phyloP scores from a whole-genome alignment of 108 stramenopile genomes.

The Aureococcus anophagefferens region DNA sequence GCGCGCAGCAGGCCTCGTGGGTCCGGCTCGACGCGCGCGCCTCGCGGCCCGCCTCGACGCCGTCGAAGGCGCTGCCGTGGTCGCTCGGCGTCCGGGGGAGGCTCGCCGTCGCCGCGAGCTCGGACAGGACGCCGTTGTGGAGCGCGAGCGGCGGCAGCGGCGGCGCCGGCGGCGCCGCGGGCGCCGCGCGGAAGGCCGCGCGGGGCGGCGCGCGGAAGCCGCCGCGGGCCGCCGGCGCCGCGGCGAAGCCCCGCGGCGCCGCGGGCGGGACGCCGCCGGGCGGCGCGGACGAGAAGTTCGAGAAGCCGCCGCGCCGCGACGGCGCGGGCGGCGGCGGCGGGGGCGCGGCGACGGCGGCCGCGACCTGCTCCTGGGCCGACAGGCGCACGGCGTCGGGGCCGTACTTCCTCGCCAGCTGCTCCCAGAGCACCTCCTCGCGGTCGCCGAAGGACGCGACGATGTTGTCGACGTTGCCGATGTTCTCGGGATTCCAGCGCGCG shows the following conservation, averaged over 20 bases:
- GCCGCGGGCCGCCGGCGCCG: no score
- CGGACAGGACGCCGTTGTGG: not conserved
- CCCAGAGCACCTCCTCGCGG: not conserved
- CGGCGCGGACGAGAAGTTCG: no score
- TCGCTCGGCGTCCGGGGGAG: not conserved
- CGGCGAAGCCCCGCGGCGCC: no score
- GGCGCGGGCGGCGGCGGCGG: no score
- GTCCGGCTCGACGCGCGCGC: not conserved
- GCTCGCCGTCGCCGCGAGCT: not conserved
- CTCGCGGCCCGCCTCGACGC: not conserved
- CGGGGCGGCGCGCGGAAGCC: no score
- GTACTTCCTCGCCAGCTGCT: not conserved
- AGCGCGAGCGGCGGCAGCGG: no score
- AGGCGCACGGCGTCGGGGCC: not conserved
- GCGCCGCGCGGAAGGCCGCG: not conserved
- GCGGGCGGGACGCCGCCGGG: no score
- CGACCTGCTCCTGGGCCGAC: no score
- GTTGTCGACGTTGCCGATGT: not conserved
- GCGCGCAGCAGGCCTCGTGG: not conserved
- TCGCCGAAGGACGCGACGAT: not conserved
- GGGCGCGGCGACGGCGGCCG: no score
- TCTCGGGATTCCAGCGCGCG: not conserved
- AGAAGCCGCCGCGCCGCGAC: no score
- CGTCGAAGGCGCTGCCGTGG: not conserved
- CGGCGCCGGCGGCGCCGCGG: not conserved